Base-by-base conservation (phyloP, 2,329 filamentous ascomycete genomes). In the Fusarium multiceps region DNA sequence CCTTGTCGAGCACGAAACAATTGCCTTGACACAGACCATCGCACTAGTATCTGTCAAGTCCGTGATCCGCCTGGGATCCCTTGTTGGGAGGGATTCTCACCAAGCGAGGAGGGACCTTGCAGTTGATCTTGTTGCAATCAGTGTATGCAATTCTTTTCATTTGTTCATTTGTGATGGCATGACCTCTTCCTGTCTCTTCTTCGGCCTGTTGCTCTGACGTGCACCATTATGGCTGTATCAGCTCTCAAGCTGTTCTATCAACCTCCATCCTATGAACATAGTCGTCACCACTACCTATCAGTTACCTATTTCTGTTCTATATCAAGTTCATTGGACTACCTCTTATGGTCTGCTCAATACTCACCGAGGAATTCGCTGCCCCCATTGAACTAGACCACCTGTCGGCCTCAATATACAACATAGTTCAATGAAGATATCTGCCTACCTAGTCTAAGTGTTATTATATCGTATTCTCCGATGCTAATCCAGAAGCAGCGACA, bases 91-190 rank as follows among this genome's bases (percentile, higher is more conserved):
- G 53, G 16, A 51, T 25, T 25, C 55, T 68, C 32, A 23, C 32
- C 48, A 53, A 30, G 28, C 58, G 23, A 53, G n/a, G 23, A 53
- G 11, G 49, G 20, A 14, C 49, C n/a, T 42, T 41, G 23, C 10
- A 25, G 41, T 59, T 50, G 46, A 41, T 42, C 41, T 34, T 45
- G 30, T 25, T 51, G 40, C 20, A 43, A 46, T 32, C 25, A 46
- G 46, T 45, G 68, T 70, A 70, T 71, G 68, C 45, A 21, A 45
- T 28, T 57, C 34, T 42, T 55, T 55, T 28, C 25, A n/a, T 50
- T n/a, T 16, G 25, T 28, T 42, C 49, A 16, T 18, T 16, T 28
- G 21, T 23, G 23, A 53, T 27, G 23, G 34, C 49, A 42, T 42
- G n/a, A 6, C 18, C 49, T 53, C 34, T 53, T 40, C 10, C n/a